Conservation (phyloP, 1,139 yeast genomes). For the Wickerhamiella pararugosa region DNA sequence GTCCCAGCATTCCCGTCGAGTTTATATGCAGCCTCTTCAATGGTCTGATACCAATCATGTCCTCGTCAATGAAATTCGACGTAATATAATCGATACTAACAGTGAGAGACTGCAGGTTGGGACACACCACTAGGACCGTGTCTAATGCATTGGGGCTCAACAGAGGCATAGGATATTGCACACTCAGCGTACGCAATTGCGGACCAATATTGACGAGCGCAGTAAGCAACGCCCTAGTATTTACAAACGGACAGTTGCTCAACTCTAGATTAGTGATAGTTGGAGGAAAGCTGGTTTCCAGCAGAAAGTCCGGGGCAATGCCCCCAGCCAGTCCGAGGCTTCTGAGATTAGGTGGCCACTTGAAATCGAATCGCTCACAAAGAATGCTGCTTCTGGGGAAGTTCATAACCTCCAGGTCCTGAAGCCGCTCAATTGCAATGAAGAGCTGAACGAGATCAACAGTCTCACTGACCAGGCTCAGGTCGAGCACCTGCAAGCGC, state of each 20-base stretch:
- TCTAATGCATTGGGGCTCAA: constrained; percentile 58
- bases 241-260: constrained; percentile 75
- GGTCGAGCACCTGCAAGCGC: constrained; percentile 49
- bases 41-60: constrained; percentile 33
- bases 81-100: constrained; percentile 76
- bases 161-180: constrained; percentile 82
- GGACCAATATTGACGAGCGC: constrained; percentile 51
- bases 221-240: constrained; percentile 40
- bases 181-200: constrained; percentile 44
- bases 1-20: constrained; percentile 81
- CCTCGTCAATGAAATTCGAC: constrained; percentile 23
- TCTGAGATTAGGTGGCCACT: constrained; percentile 69
- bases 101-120: constrained; percentile 46
- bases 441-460: constrained; percentile 70
- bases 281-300: constrained; percentile 49
- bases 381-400: constrained; percentile 83
- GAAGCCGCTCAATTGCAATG: constrained; percentile 49
- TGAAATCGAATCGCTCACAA: constrained; percentile 41
- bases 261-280: constrained; percentile 60
- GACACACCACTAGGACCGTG: constrained; percentile 57
- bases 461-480: constrained; percentile 84
- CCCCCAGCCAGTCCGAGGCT: constrained; percentile 79
- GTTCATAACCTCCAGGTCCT: constrained; percentile 53
- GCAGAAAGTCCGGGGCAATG: constrained; percentile 62
- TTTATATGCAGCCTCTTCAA: constrained; percentile 53